Conservation (phyloP, 495 filamentous ascomycete species). For the Pyronema omphalodes region DNA sequence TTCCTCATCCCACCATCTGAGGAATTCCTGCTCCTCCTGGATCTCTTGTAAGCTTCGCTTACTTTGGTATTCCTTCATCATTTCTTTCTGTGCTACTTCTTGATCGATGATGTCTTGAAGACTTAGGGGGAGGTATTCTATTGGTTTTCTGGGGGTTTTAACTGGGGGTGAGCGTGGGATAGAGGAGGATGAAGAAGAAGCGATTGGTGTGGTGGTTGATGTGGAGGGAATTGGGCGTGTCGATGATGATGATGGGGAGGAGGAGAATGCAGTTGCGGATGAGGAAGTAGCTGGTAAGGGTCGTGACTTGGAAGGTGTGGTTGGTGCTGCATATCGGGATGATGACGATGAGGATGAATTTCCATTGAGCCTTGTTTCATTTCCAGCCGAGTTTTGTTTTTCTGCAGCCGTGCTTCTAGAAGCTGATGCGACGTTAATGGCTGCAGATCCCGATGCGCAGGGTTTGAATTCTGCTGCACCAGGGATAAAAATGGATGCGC, state of each 20-base stretch:
- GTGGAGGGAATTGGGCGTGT: not conserved
- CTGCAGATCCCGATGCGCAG: no score
- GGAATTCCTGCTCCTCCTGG: slow-evolving; percentile 88
- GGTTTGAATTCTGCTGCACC: no score
- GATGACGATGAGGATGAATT: no score
- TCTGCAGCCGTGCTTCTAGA: no score
- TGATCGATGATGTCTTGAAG: slow-evolving; percentile 79
- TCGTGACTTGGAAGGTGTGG: slow-evolving; percentile 22
- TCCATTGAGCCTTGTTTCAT: no score
- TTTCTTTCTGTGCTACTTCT: slow-evolving; percentile 68
- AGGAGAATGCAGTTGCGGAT: not conserved
- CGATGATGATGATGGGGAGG: slow-evolving; percentile 3
- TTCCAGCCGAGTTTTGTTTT: no score
- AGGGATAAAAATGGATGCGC: no score
- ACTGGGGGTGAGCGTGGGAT: slow-evolving; percentile 11
- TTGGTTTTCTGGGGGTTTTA: slow-evolving; percentile 17
- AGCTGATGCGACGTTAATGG: no score
- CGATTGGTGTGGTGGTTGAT: slow-evolving; percentile 3
- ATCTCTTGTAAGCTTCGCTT: slow-evolving; percentile 84
- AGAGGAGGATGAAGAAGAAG: slow-evolving; percentile 32
- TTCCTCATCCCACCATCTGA: slow-evolving; percentile 96
- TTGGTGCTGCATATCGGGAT: slow-evolving; percentile 1
- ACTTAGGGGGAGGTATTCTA: slow-evolving; percentile 35
- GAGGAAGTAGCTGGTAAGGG: not conserved
- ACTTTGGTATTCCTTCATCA: slow-evolving; percentile 60